A percentile compares a stretch with the other conserved stretches of the same genome.
phyloP scores from a whole-genome alignment of 768 basidiomycete species.

The Gelatoporia subvermispora region DNA sequence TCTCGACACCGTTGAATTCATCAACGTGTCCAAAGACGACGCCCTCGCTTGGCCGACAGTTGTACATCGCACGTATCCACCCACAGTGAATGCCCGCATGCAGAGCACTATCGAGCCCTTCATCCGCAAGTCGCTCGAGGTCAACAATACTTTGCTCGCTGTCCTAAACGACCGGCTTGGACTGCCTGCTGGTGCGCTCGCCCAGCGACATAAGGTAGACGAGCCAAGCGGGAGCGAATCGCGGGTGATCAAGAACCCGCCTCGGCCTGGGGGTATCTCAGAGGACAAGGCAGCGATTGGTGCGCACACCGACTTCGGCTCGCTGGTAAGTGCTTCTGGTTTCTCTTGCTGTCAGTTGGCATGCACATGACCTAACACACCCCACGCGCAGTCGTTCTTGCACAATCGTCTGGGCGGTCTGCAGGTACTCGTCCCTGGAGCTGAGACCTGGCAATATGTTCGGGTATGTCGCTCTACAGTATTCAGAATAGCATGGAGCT shows the following conservation, averaged over 20 bases:
- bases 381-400: conserved; percentile 48
- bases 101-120: conserved; percentile 23
- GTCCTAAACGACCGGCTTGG: conserved; percentile 29
- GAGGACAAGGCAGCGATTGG: conserved; percentile 24
- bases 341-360: conserved; percentile 28
- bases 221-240: conserved; percentile 27
- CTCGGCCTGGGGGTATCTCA: conserved; percentile 8
- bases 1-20: conserved; percentile 30
- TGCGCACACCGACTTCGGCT: conserved; percentile 33
- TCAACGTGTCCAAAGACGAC: conserved; percentile 34
- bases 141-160: conserved; percentile 26
- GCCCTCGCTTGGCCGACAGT: conserved; percentile 26
- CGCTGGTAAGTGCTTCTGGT: conserved; percentile 27
- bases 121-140: conserved; percentile 22
- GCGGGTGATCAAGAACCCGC: conserved; percentile 29
- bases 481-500: neutral
- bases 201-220: conserved; percentile 19
- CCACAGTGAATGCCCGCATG: conserved; percentile 25
- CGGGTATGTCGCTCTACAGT: conserved; percentile 32
- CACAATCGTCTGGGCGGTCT: conserved; percentile 68
- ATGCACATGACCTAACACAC: conserved; percentile 19
- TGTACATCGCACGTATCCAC: conserved; percentile 30
- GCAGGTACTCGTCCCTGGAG: conserved; percentile 60
- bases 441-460: conserved; percentile 63
- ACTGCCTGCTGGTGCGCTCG: conserved; percentile 25